A percentile compares a stretch with the other conserved stretches of the same genome.
Conservation (phyloP, 208 protist species). For the Naegleria lovaniensis region DNA sequence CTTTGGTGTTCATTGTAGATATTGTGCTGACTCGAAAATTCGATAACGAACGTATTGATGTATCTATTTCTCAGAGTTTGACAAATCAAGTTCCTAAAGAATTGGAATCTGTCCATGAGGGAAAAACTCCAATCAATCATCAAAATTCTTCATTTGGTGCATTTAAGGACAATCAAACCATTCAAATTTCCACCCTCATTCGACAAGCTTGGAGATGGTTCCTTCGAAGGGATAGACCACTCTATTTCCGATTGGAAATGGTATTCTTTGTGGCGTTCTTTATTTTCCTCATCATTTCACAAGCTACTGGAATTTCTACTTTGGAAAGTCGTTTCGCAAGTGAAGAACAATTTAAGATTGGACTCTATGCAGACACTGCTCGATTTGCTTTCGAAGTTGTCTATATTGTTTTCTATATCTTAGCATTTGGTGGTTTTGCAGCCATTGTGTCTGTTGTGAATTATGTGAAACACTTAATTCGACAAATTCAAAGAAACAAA, state of each 20-base stretch:
- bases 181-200: neutral
- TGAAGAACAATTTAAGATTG: neutral
- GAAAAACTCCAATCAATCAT: neutral
- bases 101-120: neutral
- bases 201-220: neutral
- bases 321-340: neutral
- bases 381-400: neutral
- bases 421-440: neutral
- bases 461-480: neutral
- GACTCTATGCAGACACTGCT: neutral
- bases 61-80: neutral
- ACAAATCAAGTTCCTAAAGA: neutral
- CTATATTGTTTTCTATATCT: neutral
- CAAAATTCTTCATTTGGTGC: neutral
- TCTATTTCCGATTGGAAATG: neutral
- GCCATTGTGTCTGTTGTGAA: neutral
- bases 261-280: neutral
- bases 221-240: neutral
- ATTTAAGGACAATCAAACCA: neutral
- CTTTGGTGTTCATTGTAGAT: neutral
- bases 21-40: neutral
- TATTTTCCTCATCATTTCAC: neutral
- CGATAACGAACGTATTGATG: neutral
- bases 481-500: neutral
- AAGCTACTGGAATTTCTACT: neutral